A percentile compares a stretch with the other conserved stretches of the same genome.
These are phyloP conservation scores for Porphyrellus cyaneotinctus DNA, from an alignment of 768 basidiomycete genomes.

Conservation along the genomic window DNA sequence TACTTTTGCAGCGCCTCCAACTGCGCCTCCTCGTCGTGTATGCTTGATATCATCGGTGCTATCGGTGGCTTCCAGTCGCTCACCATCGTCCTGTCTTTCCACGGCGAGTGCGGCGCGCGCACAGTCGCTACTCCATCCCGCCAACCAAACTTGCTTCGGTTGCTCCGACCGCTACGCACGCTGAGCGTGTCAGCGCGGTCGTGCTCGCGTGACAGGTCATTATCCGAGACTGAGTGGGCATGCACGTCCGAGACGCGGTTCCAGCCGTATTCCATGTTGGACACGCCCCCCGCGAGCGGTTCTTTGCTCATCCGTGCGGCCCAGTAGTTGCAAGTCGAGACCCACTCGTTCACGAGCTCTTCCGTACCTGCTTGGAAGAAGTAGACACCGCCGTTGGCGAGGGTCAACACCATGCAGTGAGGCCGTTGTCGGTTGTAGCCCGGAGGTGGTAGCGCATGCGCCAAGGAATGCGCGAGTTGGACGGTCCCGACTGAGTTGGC, in stretches of 20 bases:
- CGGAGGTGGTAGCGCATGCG: slow-evolving; percentile 83
- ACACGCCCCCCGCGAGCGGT: slow-evolving; percentile 92
- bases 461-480: slow-evolving; percentile 80
- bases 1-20: slow-evolving; percentile 86
- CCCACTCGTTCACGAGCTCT: slow-evolving; percentile 98
- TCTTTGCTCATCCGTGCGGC: slow-evolving; percentile 93
- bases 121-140: slow-evolving; percentile 63
- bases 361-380: slow-evolving; percentile 99
- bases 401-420: slow-evolving; percentile 90
- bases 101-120: slow-evolving; percentile 65
- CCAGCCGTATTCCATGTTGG: slow-evolving; percentile 99
- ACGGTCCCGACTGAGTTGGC: slow-evolving; percentile 82
- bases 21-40: slow-evolving; percentile 90
- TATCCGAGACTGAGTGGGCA: slow-evolving; percentile 54
- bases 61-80: slow-evolving; percentile 94
- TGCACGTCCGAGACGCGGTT: slow-evolving; percentile 65
- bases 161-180: slow-evolving; percentile 71
- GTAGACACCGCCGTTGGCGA: slow-evolving; percentile 86
- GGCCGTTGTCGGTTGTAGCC: slow-evolving; percentile 91
- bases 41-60: slow-evolving; percentile 77
- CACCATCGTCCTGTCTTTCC: slow-evolving; percentile 71
- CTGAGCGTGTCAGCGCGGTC: slow-evolving; percentile 60
- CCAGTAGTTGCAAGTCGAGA: slow-evolving; percentile 99
- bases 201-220: slow-evolving; percentile 48
- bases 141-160: slow-evolving; percentile 70